Conservation (phyloP, 2,329 filamentous ascomycete species). For the Penicillium sp. region DNA sequence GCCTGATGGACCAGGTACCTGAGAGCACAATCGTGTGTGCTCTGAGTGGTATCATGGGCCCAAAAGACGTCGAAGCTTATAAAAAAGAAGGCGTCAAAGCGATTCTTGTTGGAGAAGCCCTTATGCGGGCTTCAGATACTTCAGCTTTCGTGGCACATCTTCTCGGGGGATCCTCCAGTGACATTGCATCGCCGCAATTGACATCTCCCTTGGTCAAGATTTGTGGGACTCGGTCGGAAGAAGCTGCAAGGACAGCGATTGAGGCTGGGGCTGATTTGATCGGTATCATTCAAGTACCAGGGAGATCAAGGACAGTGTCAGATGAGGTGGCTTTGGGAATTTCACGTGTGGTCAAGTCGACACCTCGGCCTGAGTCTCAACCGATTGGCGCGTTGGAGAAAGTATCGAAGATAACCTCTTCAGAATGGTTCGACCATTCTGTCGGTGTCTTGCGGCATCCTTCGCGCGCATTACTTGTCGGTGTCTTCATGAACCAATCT, state of each 20-base stretch:
- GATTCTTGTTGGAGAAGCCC: constrained; percentile 86
- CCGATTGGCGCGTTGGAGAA: constrained; percentile 11
- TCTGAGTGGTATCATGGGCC: constrained; percentile 83
- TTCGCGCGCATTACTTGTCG: constrained; percentile 70
- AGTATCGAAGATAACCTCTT: constrained; percentile 23
- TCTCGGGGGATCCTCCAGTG: constrained; percentile 52
- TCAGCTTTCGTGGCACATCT: constrained; percentile 76
- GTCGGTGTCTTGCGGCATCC: constrained; percentile 45
- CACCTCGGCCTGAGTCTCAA: constrained; percentile 26
- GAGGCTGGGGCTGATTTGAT: constrained; percentile 85
- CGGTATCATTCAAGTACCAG: constrained; percentile 83
- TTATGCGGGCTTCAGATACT: constrained; percentile 86
- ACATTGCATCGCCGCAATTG: constrained; percentile 17
- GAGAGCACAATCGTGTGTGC: constrained; percentile 84
- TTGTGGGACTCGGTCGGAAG: constrained; percentile 78
- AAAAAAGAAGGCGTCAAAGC: constrained; percentile 85
- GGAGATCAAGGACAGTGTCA: constrained; percentile 71
- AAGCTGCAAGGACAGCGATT: constrained; percentile 73
- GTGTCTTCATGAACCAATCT: constrained; percentile 89
- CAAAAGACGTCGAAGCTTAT: constrained; percentile 82
- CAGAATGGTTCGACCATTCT: constrained; percentile 66
- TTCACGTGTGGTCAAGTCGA: constrained; percentile 64
- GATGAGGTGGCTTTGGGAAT: constrained; percentile 75
- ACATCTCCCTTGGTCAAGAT: constrained; percentile 74
- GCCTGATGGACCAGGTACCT: constrained; percentile 79